Evolutionary conservation across 345 rosid genomes (phyloP).

Genomic region (Salix suchowensis): DNA sequence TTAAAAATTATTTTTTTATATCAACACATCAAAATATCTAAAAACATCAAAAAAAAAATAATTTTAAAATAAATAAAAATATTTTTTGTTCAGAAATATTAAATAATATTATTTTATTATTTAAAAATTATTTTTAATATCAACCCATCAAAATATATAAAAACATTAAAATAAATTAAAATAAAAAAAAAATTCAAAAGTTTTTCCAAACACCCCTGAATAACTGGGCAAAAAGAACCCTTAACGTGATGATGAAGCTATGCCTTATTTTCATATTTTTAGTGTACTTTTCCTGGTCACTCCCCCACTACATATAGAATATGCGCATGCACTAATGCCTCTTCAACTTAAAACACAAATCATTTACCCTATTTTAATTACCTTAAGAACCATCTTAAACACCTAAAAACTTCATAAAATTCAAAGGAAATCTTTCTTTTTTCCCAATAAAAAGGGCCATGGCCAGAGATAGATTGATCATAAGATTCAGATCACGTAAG

Average conservation of each 20-base stretch:
- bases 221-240: background rate
- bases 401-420: background rate
- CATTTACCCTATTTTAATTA: background rate
- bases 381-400: background rate
- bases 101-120: too few relatives aligned
- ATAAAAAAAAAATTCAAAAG: too few relatives aligned
- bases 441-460: background rate
- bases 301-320: background rate
- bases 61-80: too few relatives aligned
- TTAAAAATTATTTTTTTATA: too few relatives aligned
- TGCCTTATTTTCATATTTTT: background rate
- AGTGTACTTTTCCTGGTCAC: background rate
- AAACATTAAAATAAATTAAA: too few relatives aligned
- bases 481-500: background rate
- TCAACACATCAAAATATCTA: too few relatives aligned
- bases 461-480: background rate
- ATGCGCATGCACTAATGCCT: background rate
- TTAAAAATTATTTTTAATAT: too few relatives aligned
- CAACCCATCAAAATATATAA: too few relatives aligned
- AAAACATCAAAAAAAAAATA: too few relatives aligned
- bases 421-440: background rate
- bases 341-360: background rate
- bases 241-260: constrained; percentile 6
- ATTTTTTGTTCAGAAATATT: too few relatives aligned
- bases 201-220: too few relatives aligned